phyloP scores from a whole-genome alignment of 768 basidiomycete genomes.

The Brasilioporus rufonigricans region DNA sequence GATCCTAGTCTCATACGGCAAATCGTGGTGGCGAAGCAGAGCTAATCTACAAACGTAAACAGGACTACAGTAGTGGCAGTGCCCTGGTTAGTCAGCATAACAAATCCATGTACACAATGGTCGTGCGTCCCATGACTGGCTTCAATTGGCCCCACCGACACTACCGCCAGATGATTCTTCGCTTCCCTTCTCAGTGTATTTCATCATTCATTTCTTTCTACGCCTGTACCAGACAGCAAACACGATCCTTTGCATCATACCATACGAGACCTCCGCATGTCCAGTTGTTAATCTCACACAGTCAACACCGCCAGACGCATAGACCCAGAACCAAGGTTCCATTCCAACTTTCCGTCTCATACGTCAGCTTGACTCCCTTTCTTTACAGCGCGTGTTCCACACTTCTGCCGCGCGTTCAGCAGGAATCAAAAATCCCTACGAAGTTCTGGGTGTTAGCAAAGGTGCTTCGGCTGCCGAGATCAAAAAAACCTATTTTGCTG shows the following conservation, averaged over 20 bases:
- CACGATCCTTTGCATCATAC: constrained; percentile 37
- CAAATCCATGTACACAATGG: constrained; percentile 19
- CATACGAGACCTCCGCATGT: constrained; percentile 37
- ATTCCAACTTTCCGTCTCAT: constrained; percentile 7
- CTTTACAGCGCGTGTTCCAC: constrained; percentile 70
- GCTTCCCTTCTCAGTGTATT: constrained; percentile 47
- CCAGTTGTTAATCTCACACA: constrained; percentile 13
- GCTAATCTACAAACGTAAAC: not conserved
- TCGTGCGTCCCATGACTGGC: not conserved
- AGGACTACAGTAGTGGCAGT: too few species aligned
- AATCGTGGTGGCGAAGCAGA: constrained; percentile 69
- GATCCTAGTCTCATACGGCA: constrained; percentile 86
- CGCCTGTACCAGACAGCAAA: constrained; percentile 46
- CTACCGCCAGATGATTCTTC: constrained; percentile 45
- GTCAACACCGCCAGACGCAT: constrained; percentile 16
- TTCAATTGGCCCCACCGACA: constrained; percentile 1
- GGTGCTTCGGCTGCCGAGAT: constrained; percentile 86
- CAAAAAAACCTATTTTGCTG: constrained; percentile 96
- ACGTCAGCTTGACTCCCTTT: constrained; percentile 19
- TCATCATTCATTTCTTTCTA: constrained; percentile 56
- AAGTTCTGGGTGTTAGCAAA: constrained; percentile 82
- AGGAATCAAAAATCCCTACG: constrained; percentile 81
- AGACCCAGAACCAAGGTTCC: constrained; percentile 40
- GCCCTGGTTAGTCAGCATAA: constrained; percentile 19
- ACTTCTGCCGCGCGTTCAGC: constrained; percentile 50